phyloP scores from a whole-genome alignment of 176 grass and related monocot genomes.

The Eragrostis nindensis region DNA sequence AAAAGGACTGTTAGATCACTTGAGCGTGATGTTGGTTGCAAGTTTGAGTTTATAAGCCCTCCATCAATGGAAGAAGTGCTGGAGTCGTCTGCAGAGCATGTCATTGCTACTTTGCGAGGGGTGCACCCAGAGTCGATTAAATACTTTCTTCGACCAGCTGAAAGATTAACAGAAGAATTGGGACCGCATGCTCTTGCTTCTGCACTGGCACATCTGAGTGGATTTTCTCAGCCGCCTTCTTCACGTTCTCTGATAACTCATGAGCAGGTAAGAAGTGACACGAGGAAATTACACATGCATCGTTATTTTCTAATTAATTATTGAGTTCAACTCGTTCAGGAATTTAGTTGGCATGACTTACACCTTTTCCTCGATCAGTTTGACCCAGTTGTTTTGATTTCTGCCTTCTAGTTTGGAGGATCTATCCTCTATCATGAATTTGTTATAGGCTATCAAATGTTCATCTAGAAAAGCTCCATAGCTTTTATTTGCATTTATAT shows the following conservation, averaged over 20 bases:
- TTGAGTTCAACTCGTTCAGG: not conserved
- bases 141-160: slow-evolving; percentile 76
- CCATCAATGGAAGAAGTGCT: slow-evolving; percentile 79
- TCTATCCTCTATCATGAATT: slow-evolving; percentile 13
- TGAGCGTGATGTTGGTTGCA: slow-evolving; percentile 88
- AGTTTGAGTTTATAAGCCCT: slow-evolving; percentile 83
- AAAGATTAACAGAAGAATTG: slow-evolving; percentile 69
- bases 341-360: not conserved
- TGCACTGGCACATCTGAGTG: slow-evolving; percentile 96
- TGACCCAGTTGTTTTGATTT: slow-evolving; percentile 7
- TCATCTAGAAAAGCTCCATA: slow-evolving; percentile 8
- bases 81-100: slow-evolving; percentile 93
- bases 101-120: slow-evolving; percentile 77
- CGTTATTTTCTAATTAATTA: slow-evolving; percentile 23
- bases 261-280: slow-evolving; percentile 65
- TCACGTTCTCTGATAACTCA: slow-evolving; percentile 95
- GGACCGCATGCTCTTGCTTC: slow-evolving; percentile 89
- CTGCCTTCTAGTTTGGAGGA: slow-evolving; percentile 13
- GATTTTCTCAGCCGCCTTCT: slow-evolving; percentile 92
- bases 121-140: slow-evolving; percentile 78
- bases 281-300: slow-evolving; percentile 15
- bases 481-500: slow-evolving; percentile 39
- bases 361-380: slow-evolving; percentile 7
- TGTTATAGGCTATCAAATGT: slow-evolving; percentile 15
- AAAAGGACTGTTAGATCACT: slow-evolving; percentile 93